A percentile compares a stretch with the other conserved stretches of the same genome.
Evolutionary conservation across 1,139 yeast species (phyloP).

Genomic region (Nadsonia commutata): DNA sequence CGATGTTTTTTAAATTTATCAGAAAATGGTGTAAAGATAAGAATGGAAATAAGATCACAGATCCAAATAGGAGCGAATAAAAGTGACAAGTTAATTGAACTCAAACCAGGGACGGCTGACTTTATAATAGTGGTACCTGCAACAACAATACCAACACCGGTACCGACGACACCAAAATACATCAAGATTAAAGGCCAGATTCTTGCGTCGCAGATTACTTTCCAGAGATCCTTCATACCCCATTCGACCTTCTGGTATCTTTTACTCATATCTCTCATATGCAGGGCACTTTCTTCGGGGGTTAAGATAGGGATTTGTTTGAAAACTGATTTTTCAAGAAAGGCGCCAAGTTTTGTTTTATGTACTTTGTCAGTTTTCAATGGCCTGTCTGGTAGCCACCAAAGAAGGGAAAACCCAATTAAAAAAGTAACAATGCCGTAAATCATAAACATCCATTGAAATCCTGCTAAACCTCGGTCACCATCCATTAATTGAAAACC

Average conservation of each 20-base stretch:
- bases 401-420: slow-evolving; percentile 48
- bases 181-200: slow-evolving; percentile 72
- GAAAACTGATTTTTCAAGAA: slow-evolving; percentile 19
- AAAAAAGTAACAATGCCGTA: slow-evolving; percentile 62
- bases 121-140: slow-evolving; percentile 74
- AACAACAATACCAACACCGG: slow-evolving; percentile 73
- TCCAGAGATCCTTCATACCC: slow-evolving; percentile 45
- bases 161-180: slow-evolving; percentile 89
- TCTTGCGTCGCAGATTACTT: slow-evolving; percentile 47
- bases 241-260: slow-evolving; percentile 36
- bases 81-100: slow-evolving; percentile 57
- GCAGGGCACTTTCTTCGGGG: slow-evolving; percentile 39
- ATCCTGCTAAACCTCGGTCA: slow-evolving; percentile 53
- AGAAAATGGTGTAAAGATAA: slow-evolving; percentile 64
- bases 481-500: slow-evolving; percentile 80
- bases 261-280: slow-evolving; percentile 46
- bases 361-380: neutral
- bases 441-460: slow-evolving; percentile 77
- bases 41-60: slow-evolving; percentile 67
- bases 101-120: slow-evolving; percentile 45
- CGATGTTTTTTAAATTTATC: slow-evolving; percentile 49
- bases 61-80: slow-evolving; percentile 85
- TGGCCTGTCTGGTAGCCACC: slow-evolving; percentile 83
- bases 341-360: slow-evolving; percentile 6
- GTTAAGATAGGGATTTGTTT: slow-evolving; percentile 34